A percentile compares a stretch with the other conserved stretches of the same genome.
phyloP scores from a whole-genome alignment of 192 early-diverging fungal species.

The Mortierella antarctica region DNA sequence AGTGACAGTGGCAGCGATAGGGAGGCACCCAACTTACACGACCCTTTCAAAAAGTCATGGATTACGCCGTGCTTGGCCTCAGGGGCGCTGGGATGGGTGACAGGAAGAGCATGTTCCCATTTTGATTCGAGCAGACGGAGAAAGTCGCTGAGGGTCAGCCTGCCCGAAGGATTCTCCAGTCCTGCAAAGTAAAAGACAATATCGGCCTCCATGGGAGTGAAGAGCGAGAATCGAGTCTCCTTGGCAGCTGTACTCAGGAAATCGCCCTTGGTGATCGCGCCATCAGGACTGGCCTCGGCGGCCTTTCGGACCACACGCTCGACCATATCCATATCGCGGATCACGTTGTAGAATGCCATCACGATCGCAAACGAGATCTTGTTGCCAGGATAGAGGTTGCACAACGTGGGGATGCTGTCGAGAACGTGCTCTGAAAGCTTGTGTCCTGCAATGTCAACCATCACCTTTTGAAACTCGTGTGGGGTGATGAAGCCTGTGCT shows the following conservation, averaged over 20 bases:
- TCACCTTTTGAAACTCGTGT: slow-evolving; percentile 68
- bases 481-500: slow-evolving; percentile 69
- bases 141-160: slow-evolving; percentile 62
- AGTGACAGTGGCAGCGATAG: neutral
- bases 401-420: slow-evolving; percentile 69
- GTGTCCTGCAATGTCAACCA: slow-evolving; percentile 71
- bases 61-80: slow-evolving; percentile 22
- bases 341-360: slow-evolving; percentile 70
- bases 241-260: slow-evolving; percentile 67
- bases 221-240: slow-evolving; percentile 65
- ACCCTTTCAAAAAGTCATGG: slow-evolving; percentile 47
- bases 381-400: slow-evolving; percentile 67
- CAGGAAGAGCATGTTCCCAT: slow-evolving; percentile 56
- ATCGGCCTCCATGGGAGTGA: slow-evolving; percentile 82
- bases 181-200: slow-evolving; percentile 77
- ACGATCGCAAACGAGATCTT: slow-evolving; percentile 74
- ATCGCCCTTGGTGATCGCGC: slow-evolving; percentile 69
- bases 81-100: slow-evolving; percentile 22
- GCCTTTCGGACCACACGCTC: slow-evolving; percentile 69
- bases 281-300: slow-evolving; percentile 57
- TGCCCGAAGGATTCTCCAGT: slow-evolving; percentile 60
- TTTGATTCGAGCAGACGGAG: slow-evolving; percentile 63
- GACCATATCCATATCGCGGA: slow-evolving; percentile 75
- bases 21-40: slow-evolving; percentile 14
- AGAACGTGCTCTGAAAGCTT: slow-evolving; percentile 73